A percentile compares a stretch with the other conserved stretches of the same genome.
Conservation (phyloP, 1,139 yeast genomes). For the Candida buenavistaensis region DNA sequence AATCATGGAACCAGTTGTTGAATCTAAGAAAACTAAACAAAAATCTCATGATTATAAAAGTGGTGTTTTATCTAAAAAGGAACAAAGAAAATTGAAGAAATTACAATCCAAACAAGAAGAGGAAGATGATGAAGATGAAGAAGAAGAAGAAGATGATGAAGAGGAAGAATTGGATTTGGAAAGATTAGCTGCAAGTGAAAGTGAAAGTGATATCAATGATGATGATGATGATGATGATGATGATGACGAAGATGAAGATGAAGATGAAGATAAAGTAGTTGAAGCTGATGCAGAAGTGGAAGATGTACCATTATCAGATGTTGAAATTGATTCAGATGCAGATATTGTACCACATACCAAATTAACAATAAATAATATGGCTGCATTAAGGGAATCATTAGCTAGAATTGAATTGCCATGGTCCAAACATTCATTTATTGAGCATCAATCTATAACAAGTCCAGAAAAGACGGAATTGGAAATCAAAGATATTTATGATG, state of each 20-base stretch:
- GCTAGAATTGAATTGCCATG: conserved; percentile 73
- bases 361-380: conserved; percentile 71
- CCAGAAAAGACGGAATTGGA: conserved; percentile 57
- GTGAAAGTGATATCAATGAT: conserved; percentile 40
- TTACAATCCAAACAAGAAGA: conserved; percentile 26
- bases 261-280: conserved; percentile 45
- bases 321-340: conserved; percentile 80
- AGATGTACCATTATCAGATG: conserved; percentile 76
- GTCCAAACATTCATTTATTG: conserved; percentile 70
- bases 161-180: conserved; percentile 50
- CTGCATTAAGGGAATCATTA: conserved; percentile 67
- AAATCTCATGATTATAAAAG: conserved; percentile 44
- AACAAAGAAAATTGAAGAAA: conserved; percentile 63
- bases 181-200: conserved; percentile 55
- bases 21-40: conserved; percentile 10
- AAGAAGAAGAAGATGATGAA: conserved; percentile 26
- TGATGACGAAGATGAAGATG: conserved; percentile 46
- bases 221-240: conserved; percentile 41
- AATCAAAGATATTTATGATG: conserved; percentile 91
- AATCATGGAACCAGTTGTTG: conserved; percentile 8
- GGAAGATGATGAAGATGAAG: conserved; percentile 28
- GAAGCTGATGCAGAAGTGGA: conserved; percentile 51
- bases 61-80: conserved; percentile 57
- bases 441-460: conserved; percentile 76
- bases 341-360: conserved; percentile 89